Conservation (phyloP, 2,329 filamentous ascomycete species). For the Paraconiothyrium brasiliense region DNA sequence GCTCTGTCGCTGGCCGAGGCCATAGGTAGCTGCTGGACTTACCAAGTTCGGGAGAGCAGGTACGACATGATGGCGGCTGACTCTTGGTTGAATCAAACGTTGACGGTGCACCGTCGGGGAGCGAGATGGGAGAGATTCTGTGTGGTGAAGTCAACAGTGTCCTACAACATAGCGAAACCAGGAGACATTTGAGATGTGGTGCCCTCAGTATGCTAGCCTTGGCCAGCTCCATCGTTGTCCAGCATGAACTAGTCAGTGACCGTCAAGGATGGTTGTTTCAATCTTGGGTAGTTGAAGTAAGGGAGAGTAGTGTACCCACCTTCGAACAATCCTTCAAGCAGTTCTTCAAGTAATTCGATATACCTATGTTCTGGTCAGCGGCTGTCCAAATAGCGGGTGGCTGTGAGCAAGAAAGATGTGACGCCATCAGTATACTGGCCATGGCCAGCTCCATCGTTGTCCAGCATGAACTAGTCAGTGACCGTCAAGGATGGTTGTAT, state of each 20-base stretch:
- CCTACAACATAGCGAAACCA: not conserved
- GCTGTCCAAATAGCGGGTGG: too few relatives aligned
- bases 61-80: not conserved
- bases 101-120: not conserved
- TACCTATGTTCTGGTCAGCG: not conserved
- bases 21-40: slow-evolving; percentile 5
- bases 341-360: too few relatives aligned
- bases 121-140: not conserved
- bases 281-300: not conserved
- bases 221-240: slow-evolving; percentile 8
- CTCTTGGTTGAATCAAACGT: not conserved
- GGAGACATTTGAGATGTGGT: not conserved
- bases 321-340: too few relatives aligned
- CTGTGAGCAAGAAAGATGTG: too few relatives aligned
- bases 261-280: slow-evolving; percentile 6
- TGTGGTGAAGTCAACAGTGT: not conserved
- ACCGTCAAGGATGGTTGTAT: slow-evolving; percentile 8
- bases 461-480: slow-evolving; percentile 12
- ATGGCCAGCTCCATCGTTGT: slow-evolving; percentile 7
- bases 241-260: slow-evolving; percentile 6
- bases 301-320: not conserved
- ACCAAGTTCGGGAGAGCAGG: not conserved
- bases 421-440: too few relatives aligned
- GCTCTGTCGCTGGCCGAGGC: slow-evolving; percentile 1
- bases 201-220: slow-evolving; percentile 2